Percentiles rank a stretch among this genome's conserved stretches.
phyloP scores from a whole-genome alignment of 164 flowering plant genomes.

The Chimonanthus salicifolius region DNA sequence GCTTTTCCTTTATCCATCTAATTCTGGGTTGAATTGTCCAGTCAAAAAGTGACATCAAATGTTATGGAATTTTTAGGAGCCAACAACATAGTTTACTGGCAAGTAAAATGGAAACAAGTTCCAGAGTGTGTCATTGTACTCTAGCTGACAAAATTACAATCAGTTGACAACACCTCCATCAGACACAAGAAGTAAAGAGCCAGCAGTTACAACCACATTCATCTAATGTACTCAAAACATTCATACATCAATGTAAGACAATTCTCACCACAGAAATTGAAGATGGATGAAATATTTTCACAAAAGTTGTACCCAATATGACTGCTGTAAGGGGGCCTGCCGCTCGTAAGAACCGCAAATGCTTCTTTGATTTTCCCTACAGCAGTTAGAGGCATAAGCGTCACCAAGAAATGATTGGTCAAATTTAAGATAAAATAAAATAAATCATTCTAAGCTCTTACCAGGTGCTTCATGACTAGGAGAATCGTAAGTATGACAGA shows the following conservation, averaged over 20 bases:
- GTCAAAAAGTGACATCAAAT: no score
- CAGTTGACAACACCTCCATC: background rate
- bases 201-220: background rate
- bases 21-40: no score
- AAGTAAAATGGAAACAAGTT: background rate
- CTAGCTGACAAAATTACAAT: background rate
- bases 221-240: background rate
- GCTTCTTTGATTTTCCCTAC: conserved; percentile 80
- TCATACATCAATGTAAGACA: background rate
- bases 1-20: no score
- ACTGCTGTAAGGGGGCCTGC: conserved; percentile 94
- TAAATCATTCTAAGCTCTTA: conserved; percentile 21
- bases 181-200: background rate
- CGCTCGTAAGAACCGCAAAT: conserved; percentile 70
- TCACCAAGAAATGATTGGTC: conserved; percentile 1
- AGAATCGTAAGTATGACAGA: conserved; percentile 65
- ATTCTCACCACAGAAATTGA: conserved; percentile 80
- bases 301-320: conserved; percentile 73
- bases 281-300: conserved; percentile 76
- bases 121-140: background rate
- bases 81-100: no score
- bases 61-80: no score
- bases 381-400: conserved; percentile 11
- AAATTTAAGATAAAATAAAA: background rate
- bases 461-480: conserved; percentile 88